Evolutionary conservation across 352 stramenopile genomes (phyloP), one percentile per base, ranked within the genome.

Genomic region (Pilasporangium apinafurcum): DNA sequence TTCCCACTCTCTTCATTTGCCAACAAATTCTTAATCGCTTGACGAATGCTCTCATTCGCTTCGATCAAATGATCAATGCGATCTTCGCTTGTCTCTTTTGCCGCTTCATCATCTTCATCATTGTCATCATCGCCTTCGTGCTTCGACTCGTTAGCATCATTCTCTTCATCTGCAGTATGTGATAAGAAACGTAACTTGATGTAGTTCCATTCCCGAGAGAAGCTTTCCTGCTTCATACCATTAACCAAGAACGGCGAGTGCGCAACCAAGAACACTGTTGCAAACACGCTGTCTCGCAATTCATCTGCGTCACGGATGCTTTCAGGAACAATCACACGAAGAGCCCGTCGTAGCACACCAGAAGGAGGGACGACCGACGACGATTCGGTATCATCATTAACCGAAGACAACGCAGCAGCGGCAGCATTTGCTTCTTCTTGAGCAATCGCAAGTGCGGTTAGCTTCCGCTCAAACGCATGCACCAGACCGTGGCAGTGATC

Each of bases 41-140:
- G 61, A 56, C 84, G 84, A 28, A 92, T 70, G 25, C 59, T 48
- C 26, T 85, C 62, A 22, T 86, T 59, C 17, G 66, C 59, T 48
- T 90, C 76, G 18, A 95, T 86, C 16, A 92, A 68, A 22, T 90
- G 74, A 38, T 95, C 83, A 16, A 92, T 70, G 36, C 59, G 68
- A 37, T 92, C 80, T n/a, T 79, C 77, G 0, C 51, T 56, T 18
- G 69, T 63, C 37, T 83, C 61, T 51, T 61, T 51, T 8, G 43
- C 62, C 0, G 58, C 52, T 0, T 72, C 61, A 0, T 84, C 64
- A 2, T 82, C 68, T 5, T 86, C 61, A 0, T 68, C 63, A 0
- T 74, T 51, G 0, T 65, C 52, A 17, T 59, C 56, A 12, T 51
- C 41, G 2, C 25, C 24, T 26, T 37, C 47, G 12, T 49, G 35